Evolutionary conservation across 352 stramenopile species (phyloP), one percentile per base, ranked within the genome.

Genomic region (Saprolegnia parasitica): DNA sequence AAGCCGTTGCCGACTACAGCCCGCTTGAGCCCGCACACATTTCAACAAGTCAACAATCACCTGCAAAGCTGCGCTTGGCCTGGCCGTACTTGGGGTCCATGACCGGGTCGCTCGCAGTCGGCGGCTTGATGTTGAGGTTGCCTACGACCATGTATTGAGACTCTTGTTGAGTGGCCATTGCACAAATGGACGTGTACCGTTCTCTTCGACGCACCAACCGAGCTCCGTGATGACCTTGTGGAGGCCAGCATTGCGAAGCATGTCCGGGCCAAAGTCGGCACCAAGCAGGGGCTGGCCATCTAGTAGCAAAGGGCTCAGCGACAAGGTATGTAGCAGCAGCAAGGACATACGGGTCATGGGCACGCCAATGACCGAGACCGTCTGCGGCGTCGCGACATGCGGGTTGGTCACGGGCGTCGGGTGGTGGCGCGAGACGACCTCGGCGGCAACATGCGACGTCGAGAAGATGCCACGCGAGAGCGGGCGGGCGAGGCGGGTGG

Each of bases 161-260:
- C 24, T 60, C 0, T 55, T 65, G 21, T 32, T 65, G 35, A 55
- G 32, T 64, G 21, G 15, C 15, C 5, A 64, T 50, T 5, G 9
- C 26, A 15, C 18, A 37, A 18, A 26, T 64, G 40, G 4, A 18
- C 55, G 20, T n/a, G 15, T 68, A 68, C 62, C 87, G 6, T 78
- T 95, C 75, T 95, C 87, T 66, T 95, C 87, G 8, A 93, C 86
- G 24, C 81, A 91, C 86, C 87, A 95, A 65, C 86, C 86, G 35
- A 95, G 54, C 24, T 91, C 80, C 71, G 90, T 81, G 29, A 95
- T 73, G 68, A 77, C 73, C 70, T 90, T 91, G 77, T 93, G 87
- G 3, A 95, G 77, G 0, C 77, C 78, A 29, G 80, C 87, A 54
- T 91, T 85, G 21, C 87, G 81, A 20, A 95, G 72, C 15, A 86